Base-by-base conservation (phyloP, 805 yeast genomes). In the Vanderwaltozyma verrucispora region DNA sequence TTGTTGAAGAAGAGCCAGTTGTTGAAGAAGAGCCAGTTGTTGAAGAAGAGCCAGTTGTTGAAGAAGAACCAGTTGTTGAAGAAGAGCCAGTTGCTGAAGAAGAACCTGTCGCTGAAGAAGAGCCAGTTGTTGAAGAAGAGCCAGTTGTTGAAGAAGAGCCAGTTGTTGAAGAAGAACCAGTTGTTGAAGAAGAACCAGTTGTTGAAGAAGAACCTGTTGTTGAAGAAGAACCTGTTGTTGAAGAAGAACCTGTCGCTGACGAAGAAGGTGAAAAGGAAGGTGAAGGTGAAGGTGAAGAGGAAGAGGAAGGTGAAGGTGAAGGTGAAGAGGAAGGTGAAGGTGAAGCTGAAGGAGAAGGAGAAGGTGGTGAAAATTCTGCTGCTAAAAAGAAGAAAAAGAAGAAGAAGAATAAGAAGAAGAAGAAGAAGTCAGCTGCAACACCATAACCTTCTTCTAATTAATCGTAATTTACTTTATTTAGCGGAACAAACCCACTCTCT, bases 1-100 rank as follows among this genome's bases (percentile, higher is more conserved):
- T 20, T 16, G 41, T 36, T 36, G 29, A 26, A 20, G 30, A 30
- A 30, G 35, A 9, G 11, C 37, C 38, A 17, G 32, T 17, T 17
- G 41, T 26, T 27, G 25, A 30, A 17, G 43, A 30, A 20, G 29
- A 35, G 20, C 32, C 37, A 16, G 40, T 25, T 13, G 28, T 29
- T 19, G 44, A 41, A 26, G 44, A 41, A 26, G 28, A 41, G 17
- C 29, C 34, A 20, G 41, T 33, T 21, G 33, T 34, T 15, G 45
- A 46, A 17, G 32, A 29, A 14, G 33, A 36, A 24, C 37, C 35
- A 21, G 36, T 28, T 5, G 29, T 39, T 24, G 43, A 30, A 19
- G 31, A 36, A 37, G 34, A 36, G 24, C 37, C 35, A 19, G 36
- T 28, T 7, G 29, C 40, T 24, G 43, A 30, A 16, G 31, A 36